phyloP scores from a whole-genome alignment of 345 rosid genomes.

The Pistacia vera region DNA sequence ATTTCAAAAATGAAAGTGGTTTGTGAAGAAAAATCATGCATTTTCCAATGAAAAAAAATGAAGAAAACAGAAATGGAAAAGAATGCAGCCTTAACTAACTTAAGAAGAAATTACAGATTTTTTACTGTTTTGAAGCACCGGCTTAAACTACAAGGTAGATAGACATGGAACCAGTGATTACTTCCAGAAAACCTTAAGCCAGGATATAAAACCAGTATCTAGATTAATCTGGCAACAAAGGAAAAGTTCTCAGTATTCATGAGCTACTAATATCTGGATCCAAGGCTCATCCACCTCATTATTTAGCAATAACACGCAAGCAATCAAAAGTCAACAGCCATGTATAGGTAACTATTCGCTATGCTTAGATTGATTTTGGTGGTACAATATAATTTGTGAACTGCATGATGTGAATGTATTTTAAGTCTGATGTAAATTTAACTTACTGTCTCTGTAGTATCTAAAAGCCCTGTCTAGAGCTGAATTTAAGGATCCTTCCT shows the following conservation, averaged over 20 bases:
- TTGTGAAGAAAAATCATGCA: too few relatives aligned
- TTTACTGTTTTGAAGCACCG: not conserved
- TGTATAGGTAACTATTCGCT: not conserved
- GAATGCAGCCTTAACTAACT: too few relatives aligned
- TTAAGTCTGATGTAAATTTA: not conserved
- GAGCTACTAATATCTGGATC: not conserved
- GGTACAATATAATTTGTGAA: not conserved
- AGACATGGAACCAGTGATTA: not conserved
- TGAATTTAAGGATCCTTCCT: conserved; percentile 50
- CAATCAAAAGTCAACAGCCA: not conserved
- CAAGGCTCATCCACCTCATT: not conserved
- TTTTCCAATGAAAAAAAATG: too few relatives aligned
- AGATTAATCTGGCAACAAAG: not conserved
- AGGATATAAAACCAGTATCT: not conserved
- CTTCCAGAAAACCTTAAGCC: not conserved
- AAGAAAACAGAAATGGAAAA: too few relatives aligned
- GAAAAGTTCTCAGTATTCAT: not conserved
- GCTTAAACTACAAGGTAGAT: not conserved
- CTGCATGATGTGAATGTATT: not conserved
- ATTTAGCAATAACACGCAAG: not conserved
- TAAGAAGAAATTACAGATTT: too few relatives aligned
- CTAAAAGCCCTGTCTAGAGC: conserved; percentile 59
- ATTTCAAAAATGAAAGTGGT: too few relatives aligned
- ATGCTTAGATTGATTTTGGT: not conserved
- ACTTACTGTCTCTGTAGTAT: conserved; percentile 48